Evolutionary conservation across 2,329 filamentous ascomycete species (phyloP), one percentile per base, ranked within the genome.

Genomic region (Sporothrix mexicana): DNA sequence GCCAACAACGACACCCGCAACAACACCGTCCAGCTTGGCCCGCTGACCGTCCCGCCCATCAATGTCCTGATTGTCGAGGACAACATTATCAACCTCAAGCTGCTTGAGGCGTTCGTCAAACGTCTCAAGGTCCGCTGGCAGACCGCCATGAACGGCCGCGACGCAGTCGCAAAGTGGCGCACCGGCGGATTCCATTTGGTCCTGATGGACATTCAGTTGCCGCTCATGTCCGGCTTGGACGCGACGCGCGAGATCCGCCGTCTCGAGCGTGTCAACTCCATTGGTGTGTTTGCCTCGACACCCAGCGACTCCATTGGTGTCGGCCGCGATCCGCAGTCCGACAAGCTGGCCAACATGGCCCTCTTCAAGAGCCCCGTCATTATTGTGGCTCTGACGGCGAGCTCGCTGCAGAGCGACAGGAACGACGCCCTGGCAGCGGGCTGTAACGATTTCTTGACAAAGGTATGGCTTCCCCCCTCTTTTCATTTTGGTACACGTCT

Each of bases 51-150:
- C 0, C 96, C 96, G 8, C 95, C 96, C 0, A 98, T 99, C 83
- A 98, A 97, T 77, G 95, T 98, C 8, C 86, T 99, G 59, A 97
- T 99, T 74, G 96, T 99, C 15, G 96, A 99, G 84, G 96, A 99
- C 83, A 99, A 99, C 81, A 94, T 96, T 75, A 98, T 99, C 86
- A 99, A 98, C 79, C 85, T 98, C 77, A 93, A 94, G 78, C 90
- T 99, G 10, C 85, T 99, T 49, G 95, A 98, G 79, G 94, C 95
- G 0, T 97, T 99, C 79, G 95, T 98, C 86, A 97, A 98, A 83
- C 88, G 94, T 67, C 86, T 99, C 68, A 98, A 97, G 79, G 96
- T 99, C 7, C 90, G 96, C 47, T 98, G 95, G 94, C 92, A 96
- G 81, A 97, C 94, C n/a, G 96, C 96, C 51, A 94, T 97, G 87